Evolutionary conservation across 176 grass and related monocot species (phyloP), one percentile per base, ranked within the genome.

Genomic region (Puccinellia tenuiflora): DNA sequence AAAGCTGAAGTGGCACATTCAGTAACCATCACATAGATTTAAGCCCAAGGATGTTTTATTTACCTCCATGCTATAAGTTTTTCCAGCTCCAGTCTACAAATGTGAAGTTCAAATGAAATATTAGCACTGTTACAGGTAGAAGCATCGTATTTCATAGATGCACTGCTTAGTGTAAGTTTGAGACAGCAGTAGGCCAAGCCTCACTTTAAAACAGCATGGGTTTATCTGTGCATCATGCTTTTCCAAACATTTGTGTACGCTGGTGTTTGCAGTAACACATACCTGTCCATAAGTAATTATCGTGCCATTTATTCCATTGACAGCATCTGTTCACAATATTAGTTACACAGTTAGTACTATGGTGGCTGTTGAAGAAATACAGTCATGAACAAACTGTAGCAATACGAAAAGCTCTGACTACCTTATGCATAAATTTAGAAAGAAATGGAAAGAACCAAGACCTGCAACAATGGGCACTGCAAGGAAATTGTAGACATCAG

Each of bases 1-100:
- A 79, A 90, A 45, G 1, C 5, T 68, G 60, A 76, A 80, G 40
- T 11, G 31, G 25, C 30, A 73, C 6, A 9, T 37, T 82, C 45
- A 26, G 52, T 74, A 60, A 75, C 42, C 34, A 88, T 59, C 60
- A 68, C 50, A 47, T 52, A 69, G 76, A 67, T 40, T 54, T 61
- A 81, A 76, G n/a, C 16, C 46, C 5, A 70, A 18, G 13, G 51
- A 20, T 68, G 13, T 71, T 74, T 37, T 24, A 28, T 92, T 88
- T 82, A 92, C 94, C 90, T 97, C 90, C 92, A 97, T 91, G 81
- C 90, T 89, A 80, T 94, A 97, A 51, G 92, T 94, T 62, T 97
- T 97, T 64, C 94, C 90, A 68, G 92, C 94, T 73, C 92, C 92
- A 59, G 94, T 97, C 92, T 97, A 65, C 73, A 76, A 53, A 70